Evolutionary conservation across 805 yeast genomes (phyloP).

Genomic region (Phaffomyces antillensis): DNA sequence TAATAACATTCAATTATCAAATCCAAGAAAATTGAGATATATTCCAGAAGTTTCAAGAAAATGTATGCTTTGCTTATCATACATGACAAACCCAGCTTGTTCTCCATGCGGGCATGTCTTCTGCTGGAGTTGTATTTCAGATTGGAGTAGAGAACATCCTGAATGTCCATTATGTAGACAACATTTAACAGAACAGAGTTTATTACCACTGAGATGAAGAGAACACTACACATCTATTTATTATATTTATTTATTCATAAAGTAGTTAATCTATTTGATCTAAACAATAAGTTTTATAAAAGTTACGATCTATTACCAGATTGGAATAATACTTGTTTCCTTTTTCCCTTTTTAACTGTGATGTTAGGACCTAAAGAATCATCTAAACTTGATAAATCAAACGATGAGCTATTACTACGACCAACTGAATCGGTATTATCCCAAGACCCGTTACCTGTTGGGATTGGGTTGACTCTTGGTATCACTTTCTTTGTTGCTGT

Average conservation of each 20-base stretch:
- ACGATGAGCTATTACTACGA: slow-evolving; percentile 15
- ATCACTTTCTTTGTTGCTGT: slow-evolving; percentile 34
- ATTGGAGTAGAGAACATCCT: slow-evolving; percentile 81
- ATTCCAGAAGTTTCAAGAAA: slow-evolving; percentile 63
- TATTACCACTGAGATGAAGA: slow-evolving; percentile 20
- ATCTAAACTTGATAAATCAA: slow-evolving; percentile 13
- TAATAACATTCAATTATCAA: slow-evolving; percentile 46
- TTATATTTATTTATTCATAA: background rate
- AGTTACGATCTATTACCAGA: slow-evolving; percentile 34
- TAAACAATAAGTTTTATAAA: no score
- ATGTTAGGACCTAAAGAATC: slow-evolving; percentile 15
- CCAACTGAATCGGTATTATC: slow-evolving; percentile 3
- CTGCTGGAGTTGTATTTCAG: slow-evolving; percentile 87
- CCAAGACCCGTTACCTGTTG: slow-evolving; percentile 33
- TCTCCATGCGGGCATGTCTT: slow-evolving; percentile 90
- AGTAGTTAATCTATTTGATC: no score
- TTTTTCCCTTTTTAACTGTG: slow-evolving; percentile 31
- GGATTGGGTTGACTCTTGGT: slow-evolving; percentile 55
- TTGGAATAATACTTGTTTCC: slow-evolving; percentile 47
- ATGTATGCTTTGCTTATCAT: slow-evolving; percentile 79
- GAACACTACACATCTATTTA: background rate
- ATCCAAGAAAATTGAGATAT: slow-evolving; percentile 52
- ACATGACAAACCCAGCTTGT: slow-evolving; percentile 75
- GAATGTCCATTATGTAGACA: slow-evolving; percentile 93
- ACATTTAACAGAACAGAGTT: slow-evolving; percentile 33